A percentile compares a stretch with the other conserved stretches of the same genome.
phyloP scores from a whole-genome alignment of 805 yeast species.

The Lachancea sp. region DNA sequence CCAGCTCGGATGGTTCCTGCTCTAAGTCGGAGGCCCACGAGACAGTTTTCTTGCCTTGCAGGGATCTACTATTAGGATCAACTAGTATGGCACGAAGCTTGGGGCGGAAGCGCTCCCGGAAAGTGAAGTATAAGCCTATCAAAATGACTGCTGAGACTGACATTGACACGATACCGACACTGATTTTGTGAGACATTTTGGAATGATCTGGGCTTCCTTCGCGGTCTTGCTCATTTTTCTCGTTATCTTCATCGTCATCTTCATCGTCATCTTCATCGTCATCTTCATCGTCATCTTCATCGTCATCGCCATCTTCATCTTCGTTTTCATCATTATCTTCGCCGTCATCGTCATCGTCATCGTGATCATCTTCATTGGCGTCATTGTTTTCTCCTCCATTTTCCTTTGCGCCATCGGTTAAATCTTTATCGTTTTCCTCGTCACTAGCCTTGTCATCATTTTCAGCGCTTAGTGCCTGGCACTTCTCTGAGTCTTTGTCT shows the following conservation, averaged over 20 bases:
- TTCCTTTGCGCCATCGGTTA: too few relatives aligned
- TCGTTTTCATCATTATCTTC: constrained; percentile 42
- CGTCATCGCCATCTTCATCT: constrained; percentile 47
- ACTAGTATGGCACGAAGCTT: constrained; percentile 17
- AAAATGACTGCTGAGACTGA: constrained; percentile 9
- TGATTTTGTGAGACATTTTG: constrained; percentile 1
- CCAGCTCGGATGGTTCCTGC: constrained; percentile 10
- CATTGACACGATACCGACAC: constrained; percentile 2
- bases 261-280: constrained; percentile 12
- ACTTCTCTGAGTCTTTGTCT: constrained; percentile 53
- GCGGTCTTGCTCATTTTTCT: constrained; percentile 6
- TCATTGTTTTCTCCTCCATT: constrained; percentile 40
- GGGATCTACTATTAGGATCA: constrained; percentile 17
- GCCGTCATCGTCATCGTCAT: constrained; percentile 29
- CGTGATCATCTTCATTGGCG: constrained; percentile 13
- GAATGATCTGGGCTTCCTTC: constrained; percentile 5
- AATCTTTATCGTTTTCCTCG: constrained; percentile 41
- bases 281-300: constrained; percentile 36
- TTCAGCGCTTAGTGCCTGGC: constrained; percentile 48
- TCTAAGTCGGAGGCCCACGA: constrained; percentile 36
- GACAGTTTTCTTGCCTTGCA: constrained; percentile 28
- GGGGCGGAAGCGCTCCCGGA: constrained; percentile 12
- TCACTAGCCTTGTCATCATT: constrained; percentile 41
- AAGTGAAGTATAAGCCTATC: constrained; percentile 11
- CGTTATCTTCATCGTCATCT: constrained; percentile 11